A percentile compares a stretch with the other conserved stretches of the same genome.
phyloP scores from a whole-genome alignment of 257 asterid species.

The Solanum piurae region DNA sequence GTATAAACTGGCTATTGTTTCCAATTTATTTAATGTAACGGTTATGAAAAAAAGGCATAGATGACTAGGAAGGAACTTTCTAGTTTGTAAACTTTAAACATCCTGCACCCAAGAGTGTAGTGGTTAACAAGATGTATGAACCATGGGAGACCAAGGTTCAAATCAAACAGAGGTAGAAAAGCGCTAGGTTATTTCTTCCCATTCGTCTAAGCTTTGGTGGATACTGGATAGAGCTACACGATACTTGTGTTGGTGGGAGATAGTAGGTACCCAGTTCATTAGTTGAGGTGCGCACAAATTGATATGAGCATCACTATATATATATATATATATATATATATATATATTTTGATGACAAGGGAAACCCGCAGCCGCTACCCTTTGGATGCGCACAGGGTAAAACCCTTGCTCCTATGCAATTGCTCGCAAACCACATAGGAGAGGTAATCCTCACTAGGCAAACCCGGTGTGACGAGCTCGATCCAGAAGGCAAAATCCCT shows the following conservation, averaged over 20 bases:
- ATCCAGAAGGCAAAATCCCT: no score
- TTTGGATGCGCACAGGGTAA: no score
- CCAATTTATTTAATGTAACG: background rate
- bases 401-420: no score
- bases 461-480: no score
- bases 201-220: background rate
- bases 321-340: background rate
- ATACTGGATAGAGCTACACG: background rate
- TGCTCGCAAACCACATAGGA: no score
- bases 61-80: background rate
- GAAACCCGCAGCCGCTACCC: no score
- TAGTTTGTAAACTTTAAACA: background rate
- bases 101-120: background rate
- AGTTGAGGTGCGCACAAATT: background rate
- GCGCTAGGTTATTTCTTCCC: background rate
- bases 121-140: background rate
- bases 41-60: background rate
- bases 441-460: no score
- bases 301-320: background rate
- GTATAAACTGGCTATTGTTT: background rate
- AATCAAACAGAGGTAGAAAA: background rate
- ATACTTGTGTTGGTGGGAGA: background rate
- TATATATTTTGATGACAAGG: no score
- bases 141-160: background rate
- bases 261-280: background rate